Base-by-base conservation (phyloP, 176 grass and related monocot genomes). In the Hordeum marinum region DNA sequence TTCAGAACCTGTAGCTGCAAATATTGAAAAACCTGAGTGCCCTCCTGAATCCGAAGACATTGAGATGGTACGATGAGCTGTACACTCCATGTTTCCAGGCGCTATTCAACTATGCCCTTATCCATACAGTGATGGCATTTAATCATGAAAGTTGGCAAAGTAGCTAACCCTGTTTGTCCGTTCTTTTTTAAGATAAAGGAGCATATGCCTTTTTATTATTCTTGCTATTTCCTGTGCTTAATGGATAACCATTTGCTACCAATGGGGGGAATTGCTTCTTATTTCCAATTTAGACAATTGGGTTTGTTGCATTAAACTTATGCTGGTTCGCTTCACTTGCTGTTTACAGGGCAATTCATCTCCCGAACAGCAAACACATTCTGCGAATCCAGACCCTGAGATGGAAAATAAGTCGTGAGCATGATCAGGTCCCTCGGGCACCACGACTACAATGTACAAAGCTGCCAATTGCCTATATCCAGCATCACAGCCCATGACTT, bases 341-440 rank as follows among this genome's bases (percentile, higher is more conserved):
- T 85, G 10, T 32, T 78, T 78, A 29, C 72, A 86, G 88, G 78
- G 65, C 7, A 24, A 82, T 71, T 82, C 75, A 11, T 78, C 78
- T 32, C 42, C 40, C 0, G 17, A 14, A 2, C 63, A 35, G 14
- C 63, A 7, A 86, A 35, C 72, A 42, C 41, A 57, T 81, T 34
- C 18, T 40, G 72, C 31, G 72, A 86, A 77, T 60, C 18, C 4
- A 25, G 72, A 78, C 14, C 40, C 14, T 34, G 57, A 81, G 29
- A 63, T 40, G 5, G 77, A 82, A 76, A 78, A 78, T 52, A 32
- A 63, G 32, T 29, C 72, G 12, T 90, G 31, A 78, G 25, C 24
- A 67, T 63, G n/a, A 37, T 57, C 42, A 3, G 50, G 39, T 60
- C 15, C 17, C 34, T 43, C 24, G 0, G 26, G 21, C 24, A 46